Evolutionary conservation across 176 grass and related monocot species (phyloP).

Genomic region (Phyllostachys edulis): DNA sequence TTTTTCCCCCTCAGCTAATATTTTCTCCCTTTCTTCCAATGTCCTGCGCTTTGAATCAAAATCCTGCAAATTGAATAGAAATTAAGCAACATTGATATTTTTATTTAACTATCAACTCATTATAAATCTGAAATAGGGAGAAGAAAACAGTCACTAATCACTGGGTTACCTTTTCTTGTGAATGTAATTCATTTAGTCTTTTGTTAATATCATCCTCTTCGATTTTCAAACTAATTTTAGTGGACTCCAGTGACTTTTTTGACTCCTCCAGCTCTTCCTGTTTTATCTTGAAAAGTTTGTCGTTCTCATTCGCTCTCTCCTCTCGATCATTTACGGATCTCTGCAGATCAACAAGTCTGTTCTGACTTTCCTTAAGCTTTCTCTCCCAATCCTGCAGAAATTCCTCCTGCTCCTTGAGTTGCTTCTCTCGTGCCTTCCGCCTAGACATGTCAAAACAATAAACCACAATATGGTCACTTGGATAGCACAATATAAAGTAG

Average conservation of each 20-base stretch:
- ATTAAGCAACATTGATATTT: conserved; percentile 32
- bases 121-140: conserved; percentile 12
- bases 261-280: conserved; percentile 77
- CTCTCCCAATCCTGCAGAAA: conserved; percentile 73
- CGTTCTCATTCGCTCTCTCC: conserved; percentile 76
- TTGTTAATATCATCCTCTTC: conserved; percentile 68
- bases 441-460: conserved; percentile 38
- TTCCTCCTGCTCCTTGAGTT: conserved; percentile 70
- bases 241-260: conserved; percentile 45
- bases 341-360: conserved; percentile 72
- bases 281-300: conserved; percentile 68
- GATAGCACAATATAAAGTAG: not conserved
- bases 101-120: conserved; percentile 10
- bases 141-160: not conserved
- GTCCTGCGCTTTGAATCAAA: conserved; percentile 46
- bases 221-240: conserved; percentile 60
- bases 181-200: conserved; percentile 54
- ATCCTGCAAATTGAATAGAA: conserved; percentile 57
- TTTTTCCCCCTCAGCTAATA: conserved; percentile 61
- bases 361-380: conserved; percentile 90
- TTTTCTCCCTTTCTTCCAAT: conserved; percentile 61
- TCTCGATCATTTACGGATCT: conserved; percentile 81
- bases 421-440: conserved; percentile 64
- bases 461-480: conserved; percentile 4
- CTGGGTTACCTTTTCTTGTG: conserved; percentile 68